phyloP scores from a whole-genome alignment of 331 rosid genomes.

The Saraca asoca region DNA sequence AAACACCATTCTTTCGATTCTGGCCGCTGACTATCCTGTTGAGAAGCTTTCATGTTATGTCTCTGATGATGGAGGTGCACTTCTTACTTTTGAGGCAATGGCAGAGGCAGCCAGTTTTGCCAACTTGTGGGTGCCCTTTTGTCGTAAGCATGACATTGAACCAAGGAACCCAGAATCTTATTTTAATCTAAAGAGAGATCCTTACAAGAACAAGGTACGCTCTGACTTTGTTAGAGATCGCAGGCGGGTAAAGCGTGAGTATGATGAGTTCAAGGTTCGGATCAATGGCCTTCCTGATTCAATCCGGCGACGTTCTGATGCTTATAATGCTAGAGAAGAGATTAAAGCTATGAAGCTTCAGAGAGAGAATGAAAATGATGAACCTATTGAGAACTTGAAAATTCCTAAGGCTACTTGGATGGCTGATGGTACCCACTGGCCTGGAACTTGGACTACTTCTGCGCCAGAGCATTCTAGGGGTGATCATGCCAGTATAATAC shows the following conservation, averaged over 20 bases:
- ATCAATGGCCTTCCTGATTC: conserved; percentile 75
- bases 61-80: conserved; percentile 84
- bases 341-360: conserved; percentile 54
- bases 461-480: conserved; percentile 64
- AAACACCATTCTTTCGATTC: conserved; percentile 72
- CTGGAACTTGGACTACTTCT: conserved; percentile 70
- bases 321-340: conserved; percentile 67
- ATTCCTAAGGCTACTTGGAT: conserved; percentile 75
- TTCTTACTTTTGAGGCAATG: conserved; percentile 87
- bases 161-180: conserved; percentile 83
- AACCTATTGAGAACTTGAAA: conserved; percentile 48
- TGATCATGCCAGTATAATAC: conserved; percentile 82
- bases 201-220: conserved; percentile 64
- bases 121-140: conserved; percentile 80
- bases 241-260: conserved; percentile 72
- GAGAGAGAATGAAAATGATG: conserved; percentile 59
- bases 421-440: conserved; percentile 80
- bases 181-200: conserved; percentile 64
- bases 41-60: conserved; percentile 81
- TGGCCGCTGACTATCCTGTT: conserved; percentile 74
- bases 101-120: conserved; percentile 86
- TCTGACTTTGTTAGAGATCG: conserved; percentile 83
- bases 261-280: conserved; percentile 78
- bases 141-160: conserved; percentile 72
- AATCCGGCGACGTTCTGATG: conserved; percentile 70